Percentiles rank a stretch among this genome's conserved stretches.
phyloP scores from a whole-genome alignment of 2,329 filamentous ascomycete genomes.

The Colletotrichum destructivum region DNA sequence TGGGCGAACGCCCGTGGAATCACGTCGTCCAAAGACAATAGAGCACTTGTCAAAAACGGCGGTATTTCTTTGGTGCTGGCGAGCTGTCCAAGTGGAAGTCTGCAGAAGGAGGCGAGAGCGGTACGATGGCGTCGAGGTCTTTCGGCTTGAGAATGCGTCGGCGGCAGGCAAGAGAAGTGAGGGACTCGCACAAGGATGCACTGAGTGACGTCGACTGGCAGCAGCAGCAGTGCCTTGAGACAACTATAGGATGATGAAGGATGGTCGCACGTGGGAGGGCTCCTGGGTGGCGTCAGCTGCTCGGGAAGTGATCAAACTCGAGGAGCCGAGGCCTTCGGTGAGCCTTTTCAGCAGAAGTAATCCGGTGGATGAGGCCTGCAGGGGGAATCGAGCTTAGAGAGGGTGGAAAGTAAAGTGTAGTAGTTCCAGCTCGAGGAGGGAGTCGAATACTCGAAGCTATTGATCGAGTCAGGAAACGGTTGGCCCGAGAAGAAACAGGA shows the following conservation, averaged over 20 bases:
- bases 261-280: constrained; percentile 32
- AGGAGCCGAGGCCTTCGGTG: background rate
- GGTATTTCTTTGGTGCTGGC: constrained; percentile 14
- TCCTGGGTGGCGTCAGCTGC: constrained; percentile 25
- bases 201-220: constrained; percentile 36
- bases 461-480: constrained; percentile 31
- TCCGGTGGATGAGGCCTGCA: constrained; percentile 3
- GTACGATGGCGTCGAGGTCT: constrained; percentile 28
- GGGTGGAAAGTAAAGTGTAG: background rate
- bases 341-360: background rate
- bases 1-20: constrained; percentile 30
- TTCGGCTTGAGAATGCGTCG: constrained; percentile 23
- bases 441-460: constrained; percentile 26
- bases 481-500: constrained; percentile 21
- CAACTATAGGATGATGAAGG: constrained; percentile 18
- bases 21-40: constrained; percentile 28
- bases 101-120: constrained; percentile 29
- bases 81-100: constrained; percentile 20
- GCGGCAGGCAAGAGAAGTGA: constrained; percentile 33
- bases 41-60: constrained; percentile 12
- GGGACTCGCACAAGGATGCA: constrained; percentile 27
- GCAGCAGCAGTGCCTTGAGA: constrained; percentile 24
- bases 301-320: constrained; percentile 14
- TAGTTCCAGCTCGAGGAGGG: background rate
- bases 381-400: background rate